Evolutionary conservation across 148 eudicot genomes (phyloP).

Genomic region (Agrostemma githago): DNA sequence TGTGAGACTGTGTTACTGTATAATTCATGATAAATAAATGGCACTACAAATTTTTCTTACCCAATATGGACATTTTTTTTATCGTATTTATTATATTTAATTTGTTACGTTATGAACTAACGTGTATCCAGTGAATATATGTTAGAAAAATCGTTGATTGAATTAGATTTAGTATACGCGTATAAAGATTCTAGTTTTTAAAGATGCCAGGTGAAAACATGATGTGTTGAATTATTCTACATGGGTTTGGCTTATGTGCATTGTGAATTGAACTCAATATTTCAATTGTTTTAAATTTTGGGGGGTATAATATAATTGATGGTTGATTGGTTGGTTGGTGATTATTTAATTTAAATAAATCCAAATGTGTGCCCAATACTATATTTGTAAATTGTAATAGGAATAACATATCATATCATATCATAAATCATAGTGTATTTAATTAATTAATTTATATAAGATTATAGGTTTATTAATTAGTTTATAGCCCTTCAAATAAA

Average conservation of each 20-base stretch:
- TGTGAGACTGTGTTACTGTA: too few species aligned
- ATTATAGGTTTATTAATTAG: too few species aligned
- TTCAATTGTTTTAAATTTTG: background rate
- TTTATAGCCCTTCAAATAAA: too few species aligned
- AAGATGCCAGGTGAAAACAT: constrained; percentile 27
- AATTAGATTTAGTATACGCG: constrained; percentile 17
- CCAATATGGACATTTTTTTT: too few species aligned
- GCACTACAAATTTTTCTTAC: too few species aligned
- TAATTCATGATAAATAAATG: too few species aligned
- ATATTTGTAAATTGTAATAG: background rate
- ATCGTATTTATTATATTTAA: too few species aligned
- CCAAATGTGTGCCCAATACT: background rate
- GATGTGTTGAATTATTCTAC: constrained; percentile 5
- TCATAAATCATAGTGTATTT: background rate
- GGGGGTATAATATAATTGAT: background rate
- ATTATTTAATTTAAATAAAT: background rate
- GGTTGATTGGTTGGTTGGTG: background rate
- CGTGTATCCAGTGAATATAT: too few species aligned
- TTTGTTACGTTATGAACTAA: too few species aligned
- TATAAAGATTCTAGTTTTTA: constrained; percentile 16
- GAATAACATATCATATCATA: background rate
- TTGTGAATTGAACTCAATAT: constrained; percentile 9
- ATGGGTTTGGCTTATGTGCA: constrained; percentile 11
- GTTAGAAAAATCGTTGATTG: background rate
- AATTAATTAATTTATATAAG: too few species aligned